Percentiles rank a stretch among this genome's conserved stretches.
Conservation (phyloP, 2,329 filamentous ascomycete species). For the Ceratocystis colombiana region DNA sequence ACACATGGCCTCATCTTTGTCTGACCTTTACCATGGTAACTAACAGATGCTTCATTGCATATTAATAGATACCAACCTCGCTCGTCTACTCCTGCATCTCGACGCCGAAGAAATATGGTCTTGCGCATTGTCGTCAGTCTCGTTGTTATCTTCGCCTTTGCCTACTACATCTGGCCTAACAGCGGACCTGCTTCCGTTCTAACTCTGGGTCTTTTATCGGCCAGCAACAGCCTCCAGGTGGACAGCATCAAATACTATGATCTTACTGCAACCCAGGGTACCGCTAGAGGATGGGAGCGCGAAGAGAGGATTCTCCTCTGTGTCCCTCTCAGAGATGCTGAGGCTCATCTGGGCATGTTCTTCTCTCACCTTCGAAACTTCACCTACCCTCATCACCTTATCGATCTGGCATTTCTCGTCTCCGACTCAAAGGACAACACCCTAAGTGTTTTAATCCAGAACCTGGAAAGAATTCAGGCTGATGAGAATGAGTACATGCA, state of each 20-base stretch:
- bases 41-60: slow-evolving; percentile 6
- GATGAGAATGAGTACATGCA: slow-evolving; percentile 68
- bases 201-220: slow-evolving; percentile 61
- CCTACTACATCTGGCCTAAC: slow-evolving; percentile 63
- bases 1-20: too few species aligned
- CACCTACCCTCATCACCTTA: slow-evolving; percentile 92
- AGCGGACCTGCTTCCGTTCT: slow-evolving; percentile 48
- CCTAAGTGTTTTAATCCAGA: slow-evolving; percentile 60
- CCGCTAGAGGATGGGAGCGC: slow-evolving; percentile 85
- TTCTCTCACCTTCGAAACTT: slow-evolving; percentile 95
- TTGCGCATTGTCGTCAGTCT: slow-evolving; percentile 53
- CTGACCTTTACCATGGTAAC: background rate
- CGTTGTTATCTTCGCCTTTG: slow-evolving; percentile 53
- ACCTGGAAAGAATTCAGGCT: slow-evolving; percentile 68
- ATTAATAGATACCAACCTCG: slow-evolving; percentile 74
- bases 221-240: slow-evolving; percentile 62
- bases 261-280: slow-evolving; percentile 80
- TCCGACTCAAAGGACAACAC: slow-evolving; percentile 96
- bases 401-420: slow-evolving; percentile 92
- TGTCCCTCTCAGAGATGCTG: slow-evolving; percentile 85
- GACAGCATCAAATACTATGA: slow-evolving; percentile 98
- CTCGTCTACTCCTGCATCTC: slow-evolving; percentile 57
- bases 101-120: slow-evolving; percentile 63
- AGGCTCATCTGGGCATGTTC: slow-evolving; percentile 91
- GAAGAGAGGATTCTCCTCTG: slow-evolving; percentile 93